Evolutionary conservation across 306 rosid genomes (phyloP).

Genomic region (Citrullus mucosospermus): DNA sequence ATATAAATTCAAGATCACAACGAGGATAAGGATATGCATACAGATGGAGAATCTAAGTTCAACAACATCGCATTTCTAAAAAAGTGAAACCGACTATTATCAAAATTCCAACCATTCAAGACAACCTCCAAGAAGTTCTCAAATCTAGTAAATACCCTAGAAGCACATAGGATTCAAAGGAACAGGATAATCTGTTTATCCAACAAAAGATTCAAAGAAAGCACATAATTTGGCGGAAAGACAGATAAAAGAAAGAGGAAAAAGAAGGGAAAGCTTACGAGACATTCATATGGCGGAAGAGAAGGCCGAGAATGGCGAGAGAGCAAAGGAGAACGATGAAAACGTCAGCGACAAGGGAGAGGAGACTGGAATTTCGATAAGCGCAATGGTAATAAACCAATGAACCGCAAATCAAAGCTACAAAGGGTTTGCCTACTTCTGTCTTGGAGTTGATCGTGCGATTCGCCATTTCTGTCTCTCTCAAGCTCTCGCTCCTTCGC

Average conservation of each 20-base stretch:
- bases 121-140: not conserved
- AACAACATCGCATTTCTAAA: no score
- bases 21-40: not conserved
- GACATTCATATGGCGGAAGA: conserved; percentile 72
- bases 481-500: not conserved
- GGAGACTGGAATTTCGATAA: conserved; percentile 42
- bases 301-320: conserved; percentile 92
- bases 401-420: conserved; percentile 45
- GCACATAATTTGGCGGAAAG: not conserved
- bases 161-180: not conserved
- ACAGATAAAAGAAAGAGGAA: not conserved
- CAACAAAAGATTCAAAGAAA: not conserved
- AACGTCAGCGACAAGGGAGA: conserved; percentile 77
- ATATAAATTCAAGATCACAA: not conserved
- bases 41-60: not conserved
- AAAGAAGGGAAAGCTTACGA: conserved; percentile 15
- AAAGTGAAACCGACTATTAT: not conserved
- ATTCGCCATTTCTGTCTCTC: not conserved
- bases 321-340: conserved; percentile 89
- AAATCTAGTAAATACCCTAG: not conserved
- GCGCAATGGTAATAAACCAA: conserved; percentile 86
- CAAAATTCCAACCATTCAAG: not conserved
- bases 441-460: not conserved
- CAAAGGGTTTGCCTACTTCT: conserved; percentile 34
- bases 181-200: not conserved